These are phyloP conservation scores for Cercospora zeina DNA, from an alignment of 2,329 filamentous ascomycete genomes.

Conservation along the genomic window DNA sequence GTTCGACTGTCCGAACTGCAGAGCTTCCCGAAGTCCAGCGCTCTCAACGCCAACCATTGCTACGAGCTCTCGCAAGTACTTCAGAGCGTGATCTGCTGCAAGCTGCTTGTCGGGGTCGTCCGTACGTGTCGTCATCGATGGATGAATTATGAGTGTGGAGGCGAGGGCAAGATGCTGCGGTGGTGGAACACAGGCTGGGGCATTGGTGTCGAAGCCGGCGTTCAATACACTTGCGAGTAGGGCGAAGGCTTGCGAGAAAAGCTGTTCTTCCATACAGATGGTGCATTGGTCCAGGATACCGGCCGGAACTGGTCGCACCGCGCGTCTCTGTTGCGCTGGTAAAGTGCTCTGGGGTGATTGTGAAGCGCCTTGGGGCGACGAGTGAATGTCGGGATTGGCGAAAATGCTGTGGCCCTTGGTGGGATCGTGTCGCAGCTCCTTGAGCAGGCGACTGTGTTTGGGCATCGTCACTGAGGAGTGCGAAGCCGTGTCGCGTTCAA, in stretches of 20 bases:
- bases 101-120: constrained; percentile 60
- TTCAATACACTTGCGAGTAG: constrained; percentile 66
- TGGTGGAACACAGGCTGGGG: constrained; percentile 64
- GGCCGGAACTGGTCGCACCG: constrained; percentile 11
- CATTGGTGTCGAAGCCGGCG: constrained; percentile 50
- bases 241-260: constrained; percentile 52
- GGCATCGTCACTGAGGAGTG: constrained; percentile 3
- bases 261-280: constrained; percentile 67
- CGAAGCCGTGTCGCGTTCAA: not conserved
- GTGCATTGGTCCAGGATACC: constrained; percentile 22
- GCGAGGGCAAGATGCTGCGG: constrained; percentile 73
- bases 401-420: constrained; percentile 18
- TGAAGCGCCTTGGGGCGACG: constrained; percentile 8
- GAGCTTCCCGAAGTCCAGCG: constrained; percentile 69
- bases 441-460: constrained; percentile 14
- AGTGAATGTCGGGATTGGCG: constrained; percentile 16
- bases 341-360: constrained; percentile 7
- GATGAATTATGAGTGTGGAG: constrained; percentile 80
- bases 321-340: constrained; percentile 13
- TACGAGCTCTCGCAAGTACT: constrained; percentile 69
- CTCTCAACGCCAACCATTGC: constrained; percentile 67
- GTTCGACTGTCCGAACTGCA: constrained; percentile 58
- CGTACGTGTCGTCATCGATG: constrained; percentile 72
- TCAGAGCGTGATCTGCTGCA: constrained; percentile 66
- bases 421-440: constrained; percentile 19